Percentiles rank a stretch among this genome's conserved stretches.
Conservation (phyloP, 2,329 filamentous ascomycete species). For the Neonectria punicea region DNA sequence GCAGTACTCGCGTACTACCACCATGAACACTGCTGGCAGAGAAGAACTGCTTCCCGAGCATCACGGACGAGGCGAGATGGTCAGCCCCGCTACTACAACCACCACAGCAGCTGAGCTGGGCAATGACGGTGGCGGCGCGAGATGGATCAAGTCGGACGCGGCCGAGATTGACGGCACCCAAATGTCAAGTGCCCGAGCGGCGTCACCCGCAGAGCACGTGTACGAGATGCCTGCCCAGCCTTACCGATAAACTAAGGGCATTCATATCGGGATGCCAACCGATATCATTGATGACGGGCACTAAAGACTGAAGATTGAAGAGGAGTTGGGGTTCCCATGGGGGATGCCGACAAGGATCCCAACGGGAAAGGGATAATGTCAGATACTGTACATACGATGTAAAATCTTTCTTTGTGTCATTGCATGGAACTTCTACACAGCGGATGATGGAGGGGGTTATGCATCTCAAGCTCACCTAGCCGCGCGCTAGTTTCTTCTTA, state of each 20-base stretch:
- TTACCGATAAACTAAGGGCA: constrained; percentile 45
- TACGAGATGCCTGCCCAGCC: constrained; percentile 56
- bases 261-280: constrained; percentile 2
- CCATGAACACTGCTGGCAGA: constrained; percentile 6
- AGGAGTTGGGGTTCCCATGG: constrained; percentile 18
- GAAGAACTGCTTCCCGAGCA: constrained; percentile 23
- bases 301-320: constrained; percentile 10
- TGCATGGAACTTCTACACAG: constrained; percentile 30
- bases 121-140: constrained; percentile 45
- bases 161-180: constrained; percentile 53
- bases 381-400: constrained; percentile 45
- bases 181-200: constrained; percentile 41
- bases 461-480: constrained; percentile 15
- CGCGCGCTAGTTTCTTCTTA: constrained; percentile 10
- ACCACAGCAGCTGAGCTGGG: constrained; percentile 48
- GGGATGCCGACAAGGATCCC: constrained; percentile 8
- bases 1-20: constrained; percentile 39
- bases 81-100: constrained; percentile 39
- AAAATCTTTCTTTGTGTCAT: constrained; percentile 37
- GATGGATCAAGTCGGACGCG: constrained; percentile 50
- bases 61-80: constrained; percentile 40
- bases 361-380: constrained; percentile 38
- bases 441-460: constrained; percentile 22
- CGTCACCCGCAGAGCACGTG: constrained; percentile 47
- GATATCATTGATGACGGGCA: neutral